Conservation (phyloP, 2,329 filamentous ascomycete species). For the Talaromyces sp. region DNA sequence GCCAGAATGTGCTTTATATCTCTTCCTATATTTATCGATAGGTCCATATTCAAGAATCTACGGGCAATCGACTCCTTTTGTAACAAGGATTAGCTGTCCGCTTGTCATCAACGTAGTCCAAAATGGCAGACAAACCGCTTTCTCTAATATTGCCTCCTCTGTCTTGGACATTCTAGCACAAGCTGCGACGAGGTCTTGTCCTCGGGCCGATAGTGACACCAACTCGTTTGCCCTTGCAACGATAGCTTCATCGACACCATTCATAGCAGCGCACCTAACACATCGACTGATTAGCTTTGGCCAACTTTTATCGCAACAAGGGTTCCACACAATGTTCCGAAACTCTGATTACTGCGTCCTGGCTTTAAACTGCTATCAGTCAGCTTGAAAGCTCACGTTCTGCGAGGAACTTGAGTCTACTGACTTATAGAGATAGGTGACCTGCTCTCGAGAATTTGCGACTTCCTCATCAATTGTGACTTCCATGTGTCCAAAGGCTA, state of each 20-base stretch:
- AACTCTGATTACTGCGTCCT: slow-evolving; percentile 74
- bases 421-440: slow-evolving; percentile 66
- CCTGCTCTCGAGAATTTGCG: slow-evolving; percentile 49
- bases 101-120: background rate
- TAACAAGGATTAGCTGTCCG: background rate
- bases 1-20: slow-evolving; percentile 3
- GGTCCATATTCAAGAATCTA: slow-evolving; percentile 52
- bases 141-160: slow-evolving; percentile 64
- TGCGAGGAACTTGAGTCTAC: slow-evolving; percentile 2
- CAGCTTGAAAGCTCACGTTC: slow-evolving; percentile 8
- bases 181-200: slow-evolving; percentile 71
- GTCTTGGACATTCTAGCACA: slow-evolving; percentile 64
- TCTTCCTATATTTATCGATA: slow-evolving; percentile 22
- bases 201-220: slow-evolving; percentile 62
- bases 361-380: slow-evolving; percentile 44
- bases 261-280: slow-evolving; percentile 72
- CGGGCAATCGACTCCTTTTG: slow-evolving; percentile 55
- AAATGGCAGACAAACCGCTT: slow-evolving; percentile 52
- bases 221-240: slow-evolving; percentile 74
- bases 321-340: slow-evolving; percentile 62
- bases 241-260: slow-evolving; percentile 71
- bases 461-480: slow-evolving; percentile 45
- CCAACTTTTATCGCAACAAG: background rate
- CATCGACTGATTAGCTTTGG: background rate
- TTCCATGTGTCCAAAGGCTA: slow-evolving; percentile 60